phyloP scores from a whole-genome alignment of 257 asterid genomes.

The Nicotiana attenuata region DNA sequence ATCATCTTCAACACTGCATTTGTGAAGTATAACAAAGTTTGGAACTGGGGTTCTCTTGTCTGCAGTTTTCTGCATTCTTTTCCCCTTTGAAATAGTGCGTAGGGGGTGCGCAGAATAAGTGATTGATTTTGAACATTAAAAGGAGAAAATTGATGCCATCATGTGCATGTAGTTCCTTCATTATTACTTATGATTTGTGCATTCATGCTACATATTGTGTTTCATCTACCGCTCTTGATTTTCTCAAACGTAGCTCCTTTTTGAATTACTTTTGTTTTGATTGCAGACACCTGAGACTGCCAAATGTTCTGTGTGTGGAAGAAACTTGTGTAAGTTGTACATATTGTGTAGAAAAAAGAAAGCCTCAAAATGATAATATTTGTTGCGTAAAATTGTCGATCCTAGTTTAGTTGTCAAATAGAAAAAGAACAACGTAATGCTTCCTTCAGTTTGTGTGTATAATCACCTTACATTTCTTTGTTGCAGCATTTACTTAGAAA shows the following conservation, averaged over 20 bases:
- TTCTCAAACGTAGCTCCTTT: background rate
- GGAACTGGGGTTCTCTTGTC: background rate
- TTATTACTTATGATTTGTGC: background rate
- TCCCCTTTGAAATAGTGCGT: background rate
- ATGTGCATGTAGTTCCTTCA: background rate
- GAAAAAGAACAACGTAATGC: background rate
- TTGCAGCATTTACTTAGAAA: slow-evolving; percentile 64
- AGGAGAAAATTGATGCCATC: background rate
- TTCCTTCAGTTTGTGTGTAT: background rate
- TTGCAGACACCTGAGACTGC: slow-evolving; percentile 77
- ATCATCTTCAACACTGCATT: background rate
- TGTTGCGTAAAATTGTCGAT: background rate
- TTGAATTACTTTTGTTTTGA: slow-evolving; percentile 18
- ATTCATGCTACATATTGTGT: background rate
- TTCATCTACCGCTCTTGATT: background rate
- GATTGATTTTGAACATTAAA: background rate
- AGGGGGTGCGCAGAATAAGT: background rate
- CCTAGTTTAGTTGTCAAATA: background rate
- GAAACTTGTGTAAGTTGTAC: slow-evolving; percentile 79
- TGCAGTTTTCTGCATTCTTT: background rate
- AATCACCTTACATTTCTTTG: slow-evolving; percentile 11
- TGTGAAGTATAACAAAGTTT: background rate
- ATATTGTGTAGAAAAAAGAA: background rate
- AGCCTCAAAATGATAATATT: background rate
- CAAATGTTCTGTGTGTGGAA: slow-evolving; percentile 61